Evolutionary conservation across 257 asterid species (phyloP).

Genomic region (Penstemon eatonii): DNA sequence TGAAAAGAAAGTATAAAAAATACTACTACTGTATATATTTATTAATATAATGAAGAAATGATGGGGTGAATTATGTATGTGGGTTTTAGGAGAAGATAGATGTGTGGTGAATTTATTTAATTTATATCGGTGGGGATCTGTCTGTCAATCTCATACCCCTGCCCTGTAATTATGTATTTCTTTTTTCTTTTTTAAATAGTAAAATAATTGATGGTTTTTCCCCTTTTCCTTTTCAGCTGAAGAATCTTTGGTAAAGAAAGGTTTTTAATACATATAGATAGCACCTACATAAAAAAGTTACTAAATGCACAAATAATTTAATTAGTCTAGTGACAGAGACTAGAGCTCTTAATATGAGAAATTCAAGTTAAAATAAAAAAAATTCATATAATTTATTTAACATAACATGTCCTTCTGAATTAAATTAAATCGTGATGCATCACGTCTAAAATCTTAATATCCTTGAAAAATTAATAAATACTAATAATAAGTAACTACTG

Average conservation of each 20-base stretch:
- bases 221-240: slow-evolving; percentile 37
- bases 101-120: slow-evolving; percentile 80
- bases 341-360: no score
- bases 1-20: slow-evolving; percentile 40
- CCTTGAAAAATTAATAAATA: no score
- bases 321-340: no score
- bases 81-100: slow-evolving; percentile 53
- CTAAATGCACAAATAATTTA: no score
- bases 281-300: background rate
- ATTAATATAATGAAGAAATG: no score
- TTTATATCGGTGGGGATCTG: slow-evolving; percentile 85
- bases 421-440: no score
- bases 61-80: slow-evolving; percentile 70
- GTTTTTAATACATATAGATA: slow-evolving; percentile 16
- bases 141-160: slow-evolving; percentile 79
- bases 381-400: background rate
- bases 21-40: slow-evolving; percentile 29
- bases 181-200: slow-evolving; percentile 15
- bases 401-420: no score
- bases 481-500: no score
- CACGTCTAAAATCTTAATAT: no score
- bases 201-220: slow-evolving; percentile 20
- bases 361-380: background rate
- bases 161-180: slow-evolving; percentile 22
- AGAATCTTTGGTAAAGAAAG: slow-evolving; percentile 46